Base-by-base conservation (phyloP, 129 eudicot genomes). In the Deinandra increscens region DNA sequence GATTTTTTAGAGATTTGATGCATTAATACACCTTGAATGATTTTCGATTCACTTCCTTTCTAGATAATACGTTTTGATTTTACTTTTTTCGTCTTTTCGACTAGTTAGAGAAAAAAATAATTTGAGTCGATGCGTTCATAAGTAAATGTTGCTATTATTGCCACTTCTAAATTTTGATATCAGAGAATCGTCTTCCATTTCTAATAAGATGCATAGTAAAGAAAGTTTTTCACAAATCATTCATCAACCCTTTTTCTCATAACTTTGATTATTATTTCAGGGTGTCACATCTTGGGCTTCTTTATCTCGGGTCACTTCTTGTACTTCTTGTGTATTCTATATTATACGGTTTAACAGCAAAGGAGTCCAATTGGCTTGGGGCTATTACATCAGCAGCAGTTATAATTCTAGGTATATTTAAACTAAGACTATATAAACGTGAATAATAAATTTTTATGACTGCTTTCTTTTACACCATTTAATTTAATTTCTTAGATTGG, bases 371-470 rank as follows among this genome's bases (percentile, higher is more conserved):
- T 29, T 94, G 99, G 99, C 90, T 94, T 37, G 99, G 97, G 78
- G 96, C 95, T 42, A 84, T 90, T 56, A 94, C 99, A 56, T 90
- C 99, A 36, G 94, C 89, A 66, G 99, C 99, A 36, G 91, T 90
- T 48, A 87, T 94, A 68, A 90, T 94, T 75, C 99, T 89, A 70
- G 99, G 99, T 94, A 46, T 60, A 44, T 37, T 54, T 29, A 19
- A 68, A n/a, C 37, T 11, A n/a, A 15, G 68, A 26, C 13, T 2
- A 56, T 6, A 29, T 29, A 29, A 23, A 56, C 4, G 37, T 29
- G 19, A 23, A 50, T 6, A 6, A 5, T 49, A 41, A 8, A 31
- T 41, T 33, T 26, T 11, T 10, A 34, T 22, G 60, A 15, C 12
- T 67, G 22, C 38, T 74, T 37, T 13, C 11, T 60, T 39, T 70